A percentile compares a stretch with the other conserved stretches of the same genome.
Conservation (phyloP, 768 basidiomycete genomes). For the Boletus sp. region DNA sequence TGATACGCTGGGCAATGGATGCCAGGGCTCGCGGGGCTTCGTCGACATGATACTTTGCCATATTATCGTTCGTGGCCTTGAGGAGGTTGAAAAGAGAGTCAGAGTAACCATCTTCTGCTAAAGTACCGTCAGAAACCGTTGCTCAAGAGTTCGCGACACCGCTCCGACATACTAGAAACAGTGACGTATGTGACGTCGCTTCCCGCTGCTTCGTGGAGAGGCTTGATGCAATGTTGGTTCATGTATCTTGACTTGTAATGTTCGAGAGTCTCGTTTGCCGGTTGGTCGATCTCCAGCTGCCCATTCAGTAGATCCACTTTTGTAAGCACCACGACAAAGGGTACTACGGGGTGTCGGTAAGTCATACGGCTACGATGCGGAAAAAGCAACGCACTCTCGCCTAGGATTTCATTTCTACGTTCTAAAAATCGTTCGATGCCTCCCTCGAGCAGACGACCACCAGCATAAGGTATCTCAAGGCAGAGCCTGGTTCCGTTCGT, state of each 20-base stretch:
- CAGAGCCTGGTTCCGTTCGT: slow-evolving; percentile 11
- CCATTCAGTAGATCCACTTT: slow-evolving; percentile 10
- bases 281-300: slow-evolving; percentile 2
- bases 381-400: neutral
- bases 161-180: slow-evolving; percentile 10
- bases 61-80: neutral
- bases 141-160: neutral
- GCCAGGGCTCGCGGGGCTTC: slow-evolving; percentile 10
- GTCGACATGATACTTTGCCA: slow-evolving; percentile 4
- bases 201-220: slow-evolving; percentile 4
- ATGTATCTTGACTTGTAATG: neutral
- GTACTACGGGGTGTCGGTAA: neutral
- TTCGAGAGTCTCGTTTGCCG: neutral
- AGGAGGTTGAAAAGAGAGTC: slow-evolving; percentile 1
- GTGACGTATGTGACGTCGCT: neutral
- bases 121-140: neutral
- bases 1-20: slow-evolving; percentile 15
- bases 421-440: slow-evolving; percentile 13
- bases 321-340: slow-evolving; percentile 16
- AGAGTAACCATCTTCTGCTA: slow-evolving; percentile 5
- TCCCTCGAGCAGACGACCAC: slow-evolving; percentile 14
- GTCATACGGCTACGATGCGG: neutral
- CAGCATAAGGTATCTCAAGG: slow-evolving; percentile 12
- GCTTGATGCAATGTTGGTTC: neutral
- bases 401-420: slow-evolving; percentile 4